Percentiles rank a stretch among this genome's conserved stretches.
These are phyloP conservation scores for Pichia eremophila DNA, from an alignment of 805 yeast genomes.

Conservation along the genomic window DNA sequence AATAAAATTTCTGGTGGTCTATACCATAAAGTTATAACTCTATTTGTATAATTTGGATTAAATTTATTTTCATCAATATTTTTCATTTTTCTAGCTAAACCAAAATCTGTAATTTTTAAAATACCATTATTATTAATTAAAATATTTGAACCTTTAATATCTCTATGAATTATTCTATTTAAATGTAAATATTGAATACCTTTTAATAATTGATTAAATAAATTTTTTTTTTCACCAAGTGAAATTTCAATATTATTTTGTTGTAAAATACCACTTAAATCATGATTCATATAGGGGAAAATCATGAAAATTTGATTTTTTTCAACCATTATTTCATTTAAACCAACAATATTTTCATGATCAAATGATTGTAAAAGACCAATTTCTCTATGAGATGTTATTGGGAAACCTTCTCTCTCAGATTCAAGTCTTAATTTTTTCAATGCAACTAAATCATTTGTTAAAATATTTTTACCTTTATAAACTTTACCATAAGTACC, in stretches of 20 bases:
- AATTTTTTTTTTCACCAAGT: conserved; percentile 55
- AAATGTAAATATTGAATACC: conserved; percentile 65
- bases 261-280: conserved; percentile 75
- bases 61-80: conserved; percentile 36
- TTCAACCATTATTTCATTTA: conserved; percentile 86
- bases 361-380: conserved; percentile 73
- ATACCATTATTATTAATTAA: conserved; percentile 53
- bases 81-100: conserved; percentile 71
- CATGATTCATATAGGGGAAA: conserved; percentile 90
- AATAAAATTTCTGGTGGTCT: conserved; percentile 90
- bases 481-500: conserved; percentile 97
- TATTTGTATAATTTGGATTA: conserved; percentile 78
- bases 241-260: conserved; percentile 60
- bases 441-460: conserved; percentile 72
- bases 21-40: conserved; percentile 96
- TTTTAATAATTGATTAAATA: conserved; percentile 55
- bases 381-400: conserved; percentile 90
- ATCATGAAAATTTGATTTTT: conserved; percentile 71
- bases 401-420: conserved; percentile 92
- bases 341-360: conserved; percentile 73
- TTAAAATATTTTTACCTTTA: conserved; percentile 66
- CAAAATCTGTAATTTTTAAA: conserved; percentile 73
- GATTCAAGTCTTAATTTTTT: conserved; percentile 75
- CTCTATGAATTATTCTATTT: conserved; percentile 65
- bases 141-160: conserved; percentile 74